Conservation (phyloP, 305 asterid genomes). For the Fraxinus baroniana region DNA sequence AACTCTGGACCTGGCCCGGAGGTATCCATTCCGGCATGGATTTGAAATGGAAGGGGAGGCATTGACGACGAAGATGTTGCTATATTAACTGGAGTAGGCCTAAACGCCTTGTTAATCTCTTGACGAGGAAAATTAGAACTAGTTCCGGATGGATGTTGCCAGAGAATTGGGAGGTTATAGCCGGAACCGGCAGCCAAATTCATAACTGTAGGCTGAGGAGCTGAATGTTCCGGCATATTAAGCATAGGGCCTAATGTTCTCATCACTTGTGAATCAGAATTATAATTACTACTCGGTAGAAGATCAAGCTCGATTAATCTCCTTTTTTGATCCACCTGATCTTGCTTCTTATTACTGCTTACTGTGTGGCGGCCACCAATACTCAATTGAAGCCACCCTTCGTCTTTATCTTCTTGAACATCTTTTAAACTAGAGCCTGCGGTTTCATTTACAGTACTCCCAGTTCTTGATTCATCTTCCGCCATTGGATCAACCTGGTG, state of each 20-base stretch:
- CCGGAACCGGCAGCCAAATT: slow-evolving; percentile 1
- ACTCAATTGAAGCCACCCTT: slow-evolving; percentile 72
- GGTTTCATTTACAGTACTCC: slow-evolving; percentile 29
- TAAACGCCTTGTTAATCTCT: slow-evolving; percentile 48
- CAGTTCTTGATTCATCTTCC: slow-evolving; percentile 41
- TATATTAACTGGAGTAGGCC: slow-evolving; percentile 42
- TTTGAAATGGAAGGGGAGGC: slow-evolving; percentile 36
- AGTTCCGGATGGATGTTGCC: slow-evolving; percentile 31
- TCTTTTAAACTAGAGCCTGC: slow-evolving; percentile 42
- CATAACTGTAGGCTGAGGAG: slow-evolving; percentile 38
- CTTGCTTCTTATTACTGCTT: neutral
- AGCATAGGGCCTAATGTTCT: slow-evolving; percentile 16
- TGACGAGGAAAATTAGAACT: slow-evolving; percentile 29
- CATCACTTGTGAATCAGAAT: slow-evolving; percentile 10
- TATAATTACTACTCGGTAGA: slow-evolving; percentile 30
- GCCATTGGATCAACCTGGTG: slow-evolving; percentile 30
- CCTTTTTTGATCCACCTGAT: neutral
- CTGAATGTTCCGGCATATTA: slow-evolving; percentile 22
- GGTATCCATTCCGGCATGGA: slow-evolving; percentile 38
- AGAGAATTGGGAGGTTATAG: slow-evolving; percentile 18
- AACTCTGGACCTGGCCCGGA: slow-evolving; percentile 42
- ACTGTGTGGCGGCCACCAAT: slow-evolving; percentile 44
- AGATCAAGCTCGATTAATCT: slow-evolving; percentile 67
- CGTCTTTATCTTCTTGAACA: neutral
- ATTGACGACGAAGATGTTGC: slow-evolving; percentile 25